Conservation (phyloP, 129 eudicot species). For the Lactuca saligna region DNA sequence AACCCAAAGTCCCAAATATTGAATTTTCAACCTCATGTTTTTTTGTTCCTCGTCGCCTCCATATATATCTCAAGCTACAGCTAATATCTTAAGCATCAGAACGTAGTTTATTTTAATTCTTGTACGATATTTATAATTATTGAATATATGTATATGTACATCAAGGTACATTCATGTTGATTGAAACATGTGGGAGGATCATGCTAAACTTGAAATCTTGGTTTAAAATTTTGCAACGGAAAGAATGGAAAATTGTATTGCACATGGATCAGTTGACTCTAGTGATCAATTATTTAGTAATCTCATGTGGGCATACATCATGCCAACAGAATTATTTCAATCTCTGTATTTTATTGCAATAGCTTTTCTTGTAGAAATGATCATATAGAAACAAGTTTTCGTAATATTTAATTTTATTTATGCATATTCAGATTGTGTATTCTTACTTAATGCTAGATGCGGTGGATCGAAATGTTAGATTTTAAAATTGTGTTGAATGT, state of each 20-base stretch:
- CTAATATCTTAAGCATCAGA: no score
- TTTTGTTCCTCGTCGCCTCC: no score
- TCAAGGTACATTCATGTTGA: neutral
- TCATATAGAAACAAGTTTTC: constrained; percentile 2
- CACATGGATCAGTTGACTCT: constrained; percentile 40
- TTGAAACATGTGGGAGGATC: constrained; percentile 23
- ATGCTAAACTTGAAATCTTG: constrained; percentile 17
- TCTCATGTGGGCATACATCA: constrained; percentile 26
- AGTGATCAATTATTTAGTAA: constrained; percentile 22
- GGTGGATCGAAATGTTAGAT: no score
- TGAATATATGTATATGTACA: neutral
- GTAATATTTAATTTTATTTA: neutral
- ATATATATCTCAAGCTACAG: no score
- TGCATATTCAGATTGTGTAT: no score
- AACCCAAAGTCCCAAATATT: no score
- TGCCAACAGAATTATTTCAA: constrained; percentile 19
- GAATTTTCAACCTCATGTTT: no score
- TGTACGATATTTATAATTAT: no score
- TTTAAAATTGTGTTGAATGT: no score
- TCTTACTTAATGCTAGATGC: no score
- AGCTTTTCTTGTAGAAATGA: neutral
- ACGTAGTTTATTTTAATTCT: no score
- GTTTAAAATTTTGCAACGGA: constrained; percentile 16
- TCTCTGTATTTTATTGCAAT: neutral
- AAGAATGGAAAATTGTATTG: constrained; percentile 23